Evolutionary conservation across 805 yeast genomes (phyloP), one percentile per base, ranked within the genome.

Genomic region (Kluyveromyces nonfermentans): DNA sequence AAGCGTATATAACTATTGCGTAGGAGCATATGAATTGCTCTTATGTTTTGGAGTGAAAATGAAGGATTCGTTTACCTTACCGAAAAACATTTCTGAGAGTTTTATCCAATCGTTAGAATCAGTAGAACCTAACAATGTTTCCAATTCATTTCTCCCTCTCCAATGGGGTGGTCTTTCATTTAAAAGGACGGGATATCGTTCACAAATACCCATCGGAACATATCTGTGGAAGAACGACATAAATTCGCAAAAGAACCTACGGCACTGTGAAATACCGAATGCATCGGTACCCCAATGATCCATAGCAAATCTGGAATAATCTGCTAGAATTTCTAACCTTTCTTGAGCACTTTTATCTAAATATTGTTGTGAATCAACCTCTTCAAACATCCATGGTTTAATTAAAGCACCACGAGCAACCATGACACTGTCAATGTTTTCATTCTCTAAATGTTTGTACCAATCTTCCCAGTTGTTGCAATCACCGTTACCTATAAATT

Each of bases 321-420:
- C 74, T 50, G 71, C 70, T 55, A 90, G 63, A 35, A 82, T 76
- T 32, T 81, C 94, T 45, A 93, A 74, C 63, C 99, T 77, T 65
- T 93, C 97, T 17, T 82, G 70, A n/a, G 96, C 81, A 2, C 86
- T 71, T 67, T 90, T 93, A 63, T 93, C 99, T 49, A 93, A 65
- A 62, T 87, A 80, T 64, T 93, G 97, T 55, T 80, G 78, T 6
- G 90, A 72, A 46, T 90, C 94, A 45, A 93, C 77, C 66, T 93
- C 99, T 68, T 93, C 97, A 54, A 90, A 93, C 41, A 93, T 85
- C 99, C 99, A 93, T 31, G 99, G 99, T 66, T 93, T 93, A 61
- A 93, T 89, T 51, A 93, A 74, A 1, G 97, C 97, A 44, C 97
- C 98, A 57, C 99, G 76, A 2, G 97, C 98, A 43, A 93, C 86